Evolutionary conservation across 108 stramenopile genomes (phyloP).

Genomic region (Aureococcus anophagefferens): DNA sequence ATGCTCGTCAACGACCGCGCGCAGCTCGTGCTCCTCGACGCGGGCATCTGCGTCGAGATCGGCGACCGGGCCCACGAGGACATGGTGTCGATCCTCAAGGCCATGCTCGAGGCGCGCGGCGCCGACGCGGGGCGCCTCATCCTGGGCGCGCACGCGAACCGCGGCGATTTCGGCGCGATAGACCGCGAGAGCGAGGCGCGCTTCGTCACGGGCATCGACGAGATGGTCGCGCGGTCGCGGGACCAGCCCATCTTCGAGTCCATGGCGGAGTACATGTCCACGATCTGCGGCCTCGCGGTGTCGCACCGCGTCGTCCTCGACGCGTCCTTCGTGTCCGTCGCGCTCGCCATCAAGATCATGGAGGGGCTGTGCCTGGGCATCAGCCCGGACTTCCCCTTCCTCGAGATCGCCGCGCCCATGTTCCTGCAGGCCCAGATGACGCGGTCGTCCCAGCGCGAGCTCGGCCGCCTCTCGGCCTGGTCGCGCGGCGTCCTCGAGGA

Average conservation of each 20-base stretch:
- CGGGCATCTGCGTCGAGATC: constrained; percentile 73
- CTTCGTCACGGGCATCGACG: background rate
- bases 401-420: constrained; percentile 61
- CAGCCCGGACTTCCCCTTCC: constrained; percentile 60
- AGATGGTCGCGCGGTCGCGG: background rate
- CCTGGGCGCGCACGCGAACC: constrained; percentile 54
- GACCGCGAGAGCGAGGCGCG: constrained; percentile 63
- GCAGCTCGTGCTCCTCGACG: constrained; percentile 56
- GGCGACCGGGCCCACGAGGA: constrained; percentile 66
- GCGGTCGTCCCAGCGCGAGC: constrained; percentile 25
- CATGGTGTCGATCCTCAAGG: constrained; percentile 65
- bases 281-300: constrained; percentile 75
- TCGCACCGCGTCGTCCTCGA: constrained; percentile 66
- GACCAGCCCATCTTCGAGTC: constrained; percentile 70
- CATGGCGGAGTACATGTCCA: constrained; percentile 71
- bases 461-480: background rate
- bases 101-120: constrained; percentile 70
- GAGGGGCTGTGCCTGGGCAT: constrained; percentile 64
- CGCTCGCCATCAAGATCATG: constrained; percentile 76
- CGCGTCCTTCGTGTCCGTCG: constrained; percentile 69
- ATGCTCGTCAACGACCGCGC: constrained; percentile 53
- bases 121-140: constrained; percentile 63
- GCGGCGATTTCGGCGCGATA: background rate
- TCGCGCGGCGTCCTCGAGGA: too few relatives aligned
- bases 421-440: constrained; percentile 70